These are phyloP conservation scores for Globisporangium okanoganense DNA, from an alignment of 352 stramenopile species.

Conservation along the genomic window DNA sequence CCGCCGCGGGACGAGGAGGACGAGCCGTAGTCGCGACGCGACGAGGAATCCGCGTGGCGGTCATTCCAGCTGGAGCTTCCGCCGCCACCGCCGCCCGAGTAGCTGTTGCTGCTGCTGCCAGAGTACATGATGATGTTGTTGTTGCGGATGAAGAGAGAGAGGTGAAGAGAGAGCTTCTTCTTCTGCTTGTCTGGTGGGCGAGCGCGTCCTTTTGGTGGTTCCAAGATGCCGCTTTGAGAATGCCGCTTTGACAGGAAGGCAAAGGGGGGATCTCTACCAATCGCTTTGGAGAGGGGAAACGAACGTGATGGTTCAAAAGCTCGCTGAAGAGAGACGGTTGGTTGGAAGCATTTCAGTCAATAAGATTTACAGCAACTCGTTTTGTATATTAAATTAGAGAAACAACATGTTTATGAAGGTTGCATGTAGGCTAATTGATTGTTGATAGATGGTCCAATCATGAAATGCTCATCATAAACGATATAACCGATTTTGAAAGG, in stretches of 20 bases:
- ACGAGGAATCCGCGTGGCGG: conserved; percentile 73
- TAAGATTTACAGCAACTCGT: conserved; percentile 2
- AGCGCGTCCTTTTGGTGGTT: conserved; percentile 10
- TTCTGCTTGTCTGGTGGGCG: conserved; percentile 2
- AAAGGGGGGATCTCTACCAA: conserved; percentile 7
- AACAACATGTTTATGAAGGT: not conserved
- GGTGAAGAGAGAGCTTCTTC: not conserved
- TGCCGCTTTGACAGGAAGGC: not conserved
- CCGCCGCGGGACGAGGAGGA: conserved; percentile 30
- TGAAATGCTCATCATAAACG: not conserved
- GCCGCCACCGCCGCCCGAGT: conserved; percentile 20
- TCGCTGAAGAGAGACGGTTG: conserved; percentile 20
- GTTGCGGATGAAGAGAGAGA: conserved; percentile 6
- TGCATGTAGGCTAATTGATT: not conserved
- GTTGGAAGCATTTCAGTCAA: conserved; percentile 20
- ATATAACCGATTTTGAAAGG: not conserved
- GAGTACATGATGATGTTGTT: conserved; percentile 51
- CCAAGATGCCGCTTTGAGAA: conserved; percentile 8
- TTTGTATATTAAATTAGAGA: not conserved
- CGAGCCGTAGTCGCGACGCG: conserved; percentile 54
- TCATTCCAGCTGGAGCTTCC: conserved; percentile 39
- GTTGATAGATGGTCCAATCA: too few species aligned
- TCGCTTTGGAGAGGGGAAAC: conserved; percentile 27
- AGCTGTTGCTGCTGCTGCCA: conserved; percentile 25
- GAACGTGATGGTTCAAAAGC: conserved; percentile 27